Evolutionary conservation across 23 red algal genomes (phyloP), one percentile per base, ranked within the genome.

Genomic region (Agarophyton chilense): DNA sequence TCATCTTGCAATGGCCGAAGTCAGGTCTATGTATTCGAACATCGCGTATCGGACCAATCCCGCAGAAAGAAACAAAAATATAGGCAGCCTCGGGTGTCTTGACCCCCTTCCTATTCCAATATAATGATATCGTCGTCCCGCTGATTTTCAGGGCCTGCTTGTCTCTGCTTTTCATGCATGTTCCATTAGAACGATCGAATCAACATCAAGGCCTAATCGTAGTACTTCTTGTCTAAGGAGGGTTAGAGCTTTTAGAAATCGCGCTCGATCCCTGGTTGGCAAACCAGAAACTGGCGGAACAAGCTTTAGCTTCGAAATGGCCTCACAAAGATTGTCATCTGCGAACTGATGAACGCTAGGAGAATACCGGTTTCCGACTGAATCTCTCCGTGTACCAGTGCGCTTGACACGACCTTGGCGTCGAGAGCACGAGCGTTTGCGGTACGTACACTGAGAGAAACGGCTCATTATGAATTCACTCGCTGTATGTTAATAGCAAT

Each of bases 371-470:
- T 29, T 13, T 31, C 14, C 43, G 1, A 18, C 2, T 10, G 41
- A 45, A 49, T 26, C 43, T 47, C 43, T 25, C 17, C 43, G 40
- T 10, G 41, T 74, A 33, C 41, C 36, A 36, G 14, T 29, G 40
- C 18, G 38, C 68, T 74, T 74, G 4, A 25, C 14, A 19, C 41
- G 68, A 43, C 13, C 68, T 47, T 74, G 40, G 38, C 68, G 68
- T 24, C 68, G 68, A 74, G 68, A 74, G 29, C 40, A 74, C 43
- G 41, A 74, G 68, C 68, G 68, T 21, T 33, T 46, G 40, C 68
- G 68, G 43, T 74, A 74, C 43, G 68, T 74, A 47, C 68, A 74
- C 41, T 46, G 68, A 19, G 39, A 9, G 24, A 74, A 74, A 18
- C 68, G 68, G n/a, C 68, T 74, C 68, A 74, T 74, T 21, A 7